Evolutionary conservation across 2,329 filamentous ascomycete genomes (phyloP).

Genomic region (Cercospora sesami): DNA sequence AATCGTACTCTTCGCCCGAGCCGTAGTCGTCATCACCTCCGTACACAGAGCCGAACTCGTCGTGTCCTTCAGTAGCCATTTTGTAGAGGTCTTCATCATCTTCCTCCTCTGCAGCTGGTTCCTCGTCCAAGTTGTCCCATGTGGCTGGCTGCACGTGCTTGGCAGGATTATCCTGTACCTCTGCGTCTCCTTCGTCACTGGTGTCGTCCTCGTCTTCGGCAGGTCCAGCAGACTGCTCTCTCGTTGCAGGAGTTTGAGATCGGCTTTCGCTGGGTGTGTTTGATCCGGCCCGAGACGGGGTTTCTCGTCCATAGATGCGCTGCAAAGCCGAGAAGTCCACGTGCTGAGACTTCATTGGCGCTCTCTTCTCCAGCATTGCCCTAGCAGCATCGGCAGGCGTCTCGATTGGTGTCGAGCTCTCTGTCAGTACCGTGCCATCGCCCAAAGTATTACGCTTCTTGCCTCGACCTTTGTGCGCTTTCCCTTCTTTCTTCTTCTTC

Average conservation of each 20-base stretch:
- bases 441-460: constrained; percentile 47
- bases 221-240: constrained; percentile 17
- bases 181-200: constrained; percentile 12
- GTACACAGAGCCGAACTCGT: constrained; percentile 14
- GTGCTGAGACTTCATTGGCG: constrained; percentile 44
- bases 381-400: constrained; percentile 48
- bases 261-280: constrained; percentile 19
- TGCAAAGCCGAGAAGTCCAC: constrained; percentile 52
- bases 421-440: constrained; percentile 45
- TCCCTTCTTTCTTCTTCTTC: constrained; percentile 30
- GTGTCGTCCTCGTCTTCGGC: constrained; percentile 6
- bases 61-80: constrained; percentile 9
- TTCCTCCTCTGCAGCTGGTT: constrained; percentile 25
- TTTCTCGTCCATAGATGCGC: constrained; percentile 40
- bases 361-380: constrained; percentile 50
- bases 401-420: constrained; percentile 44
- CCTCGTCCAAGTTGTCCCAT: constrained; percentile 18
- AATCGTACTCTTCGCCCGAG: constrained; percentile 20
- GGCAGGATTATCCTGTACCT: constrained; percentile 15
- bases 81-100: constrained; percentile 18
- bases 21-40: constrained; percentile 16
- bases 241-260: constrained; percentile 10
- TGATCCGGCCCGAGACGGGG: constrained; percentile 23
- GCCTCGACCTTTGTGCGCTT: constrained; percentile 45
- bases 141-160: constrained; percentile 13